phyloP scores from a whole-genome alignment of 169 alveolate species.

The Plasmodium cynomolgi region DNA sequence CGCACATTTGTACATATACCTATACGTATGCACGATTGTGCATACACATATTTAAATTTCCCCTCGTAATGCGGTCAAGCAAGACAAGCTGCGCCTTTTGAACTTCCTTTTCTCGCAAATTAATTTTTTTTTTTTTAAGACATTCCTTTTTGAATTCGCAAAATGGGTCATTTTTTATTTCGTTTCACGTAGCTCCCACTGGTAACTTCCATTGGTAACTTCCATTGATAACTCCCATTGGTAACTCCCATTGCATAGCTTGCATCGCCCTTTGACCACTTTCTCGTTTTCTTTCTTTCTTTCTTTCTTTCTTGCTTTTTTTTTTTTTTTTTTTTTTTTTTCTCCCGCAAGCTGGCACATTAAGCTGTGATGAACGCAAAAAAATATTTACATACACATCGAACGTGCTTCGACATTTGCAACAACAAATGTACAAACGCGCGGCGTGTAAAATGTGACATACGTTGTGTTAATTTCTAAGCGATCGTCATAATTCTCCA shows the following conservation, averaged over 20 bases:
- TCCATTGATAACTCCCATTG: neutral
- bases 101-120: neutral
- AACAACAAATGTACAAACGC: neutral
- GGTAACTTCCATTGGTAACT: neutral
- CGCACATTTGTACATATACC: neutral
- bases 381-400: neutral
- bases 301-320: neutral
- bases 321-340: neutral
- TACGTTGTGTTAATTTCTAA: neutral
- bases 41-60: neutral
- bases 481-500: neutral
- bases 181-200: neutral
- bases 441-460: neutral
- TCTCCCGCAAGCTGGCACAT: neutral
- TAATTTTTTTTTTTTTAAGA: neutral
- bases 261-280: neutral
- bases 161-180: neutral
- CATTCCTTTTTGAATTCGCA: neutral
- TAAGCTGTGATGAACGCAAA: neutral
- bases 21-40: neutral
- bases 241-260: neutral
- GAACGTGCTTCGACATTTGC: neutral
- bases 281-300: neutral
- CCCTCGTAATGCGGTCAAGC: neutral
- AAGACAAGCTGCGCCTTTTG: neutral